These are phyloP conservation scores for Venturia oleaginea DNA, from an alignment of 2,329 filamentous ascomycete species.

Conservation along the genomic window DNA sequence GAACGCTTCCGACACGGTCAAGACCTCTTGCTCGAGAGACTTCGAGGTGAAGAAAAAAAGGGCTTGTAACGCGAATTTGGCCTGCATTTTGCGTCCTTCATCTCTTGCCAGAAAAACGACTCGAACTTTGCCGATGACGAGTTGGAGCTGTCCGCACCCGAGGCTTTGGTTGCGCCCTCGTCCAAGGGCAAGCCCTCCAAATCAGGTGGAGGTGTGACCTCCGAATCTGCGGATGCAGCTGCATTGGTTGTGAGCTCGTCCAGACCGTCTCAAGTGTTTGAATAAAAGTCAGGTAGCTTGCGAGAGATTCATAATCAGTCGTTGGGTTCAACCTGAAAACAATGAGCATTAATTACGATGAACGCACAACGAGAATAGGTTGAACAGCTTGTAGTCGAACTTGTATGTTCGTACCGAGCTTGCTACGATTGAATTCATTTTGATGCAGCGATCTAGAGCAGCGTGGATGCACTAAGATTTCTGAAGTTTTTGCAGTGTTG, in stretches of 20 bases:
- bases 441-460: neutral
- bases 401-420: neutral
- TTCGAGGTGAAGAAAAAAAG: neutral
- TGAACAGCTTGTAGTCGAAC: neutral
- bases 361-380: no score
- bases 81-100: neutral
- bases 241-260: no score
- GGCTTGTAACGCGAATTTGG: neutral
- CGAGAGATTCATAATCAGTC: neutral
- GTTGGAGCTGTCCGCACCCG: neutral
- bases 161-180: neutral
- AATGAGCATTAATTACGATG: no score
- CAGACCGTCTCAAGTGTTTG: no score
- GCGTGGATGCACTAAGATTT: neutral
- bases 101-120: neutral
- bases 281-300: no score
- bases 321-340: neutral
- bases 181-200: neutral
- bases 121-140: neutral
- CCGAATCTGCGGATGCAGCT: no score
- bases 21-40: neutral
- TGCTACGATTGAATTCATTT: neutral
- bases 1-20: neutral
- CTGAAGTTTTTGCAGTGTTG: neutral
- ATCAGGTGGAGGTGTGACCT: no score